Percentiles rank a stretch among this genome's conserved stretches.
Evolutionary conservation across 129 eudicot genomes (phyloP).

Genomic region (Glebionis coronaria): DNA sequence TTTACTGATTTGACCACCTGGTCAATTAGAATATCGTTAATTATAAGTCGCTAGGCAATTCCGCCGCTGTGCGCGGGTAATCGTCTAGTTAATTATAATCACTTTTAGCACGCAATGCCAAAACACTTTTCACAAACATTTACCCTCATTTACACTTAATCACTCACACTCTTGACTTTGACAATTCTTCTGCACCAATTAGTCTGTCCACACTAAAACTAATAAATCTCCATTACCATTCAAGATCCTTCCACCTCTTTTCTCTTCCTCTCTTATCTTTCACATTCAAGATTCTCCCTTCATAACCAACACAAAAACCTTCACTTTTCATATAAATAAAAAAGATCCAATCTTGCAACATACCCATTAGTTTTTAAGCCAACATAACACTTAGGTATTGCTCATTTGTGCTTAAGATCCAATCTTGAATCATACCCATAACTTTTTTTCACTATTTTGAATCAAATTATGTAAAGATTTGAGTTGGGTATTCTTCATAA

Average conservation of each 20-base stretch:
- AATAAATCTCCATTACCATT: constrained; percentile 32
- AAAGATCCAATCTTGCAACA: constrained; percentile 6
- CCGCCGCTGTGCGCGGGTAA: too few species aligned
- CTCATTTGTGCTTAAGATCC: not conserved
- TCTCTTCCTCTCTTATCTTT: constrained; percentile 45
- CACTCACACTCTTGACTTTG: constrained; percentile 25
- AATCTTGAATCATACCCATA: constrained; percentile 6
- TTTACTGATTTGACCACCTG: too few species aligned
- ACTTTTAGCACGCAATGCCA: too few species aligned
- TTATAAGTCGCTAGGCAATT: too few species aligned
- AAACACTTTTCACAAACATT: not conserved
- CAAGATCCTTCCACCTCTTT: constrained; percentile 40
- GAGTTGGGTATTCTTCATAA: not conserved
- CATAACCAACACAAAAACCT: constrained; percentile 14
- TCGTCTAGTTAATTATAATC: too few species aligned
- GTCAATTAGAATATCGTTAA: too few species aligned
- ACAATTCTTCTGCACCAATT: constrained; percentile 21
- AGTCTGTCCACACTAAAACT: constrained; percentile 39
- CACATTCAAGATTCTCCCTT: constrained; percentile 53
- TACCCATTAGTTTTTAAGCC: constrained; percentile 16
- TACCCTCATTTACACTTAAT: constrained; percentile 6
- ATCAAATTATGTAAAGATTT: not conserved
- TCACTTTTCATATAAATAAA: too few species aligned
- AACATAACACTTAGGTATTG: not conserved
- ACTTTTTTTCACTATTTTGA: not conserved